Base-by-base conservation (phyloP, 768 basidiomycete species). In the Collybia sp. region DNA sequence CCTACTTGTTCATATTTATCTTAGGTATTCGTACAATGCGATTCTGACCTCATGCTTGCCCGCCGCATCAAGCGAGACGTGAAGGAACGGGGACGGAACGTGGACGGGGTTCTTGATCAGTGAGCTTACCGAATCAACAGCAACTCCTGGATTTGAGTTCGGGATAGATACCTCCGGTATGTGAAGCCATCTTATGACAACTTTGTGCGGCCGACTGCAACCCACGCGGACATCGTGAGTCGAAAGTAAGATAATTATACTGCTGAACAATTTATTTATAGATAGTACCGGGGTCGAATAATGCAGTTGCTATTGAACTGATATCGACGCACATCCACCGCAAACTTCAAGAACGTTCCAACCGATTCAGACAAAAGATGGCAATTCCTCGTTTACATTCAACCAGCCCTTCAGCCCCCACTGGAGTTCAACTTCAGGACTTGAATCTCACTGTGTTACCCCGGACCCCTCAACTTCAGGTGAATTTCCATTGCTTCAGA, bases 41-140 rank as follows among this genome's bases (percentile, higher is more conserved):
- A 98, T 60, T 86, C 93, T 6, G 96, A 99, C 62, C 69, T 98
- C 16, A 99, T 99, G 96, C 83, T 99, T 40, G 92, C 95, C 1
- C 81, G 96, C 47, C 81, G 96, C 33, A 86, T 99, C 44, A 74
- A 80, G 51, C 76, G 96, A 45, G 96, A 98, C 57, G 79, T 90
- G 13, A 78, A 82, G 55, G 93, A 99, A 62, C 79, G 96, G 38
- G 91, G 90, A 0, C 71, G 96, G 44, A 82, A 75, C 45, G 85
- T 97, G 0, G 82, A 83, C 3, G 94, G 95, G 1, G 79, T 97
- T 41, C 76, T 97, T 9, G 89, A 93, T 57, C 93, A 96, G 86
- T 90, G 54, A 49, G 77, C 60, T 53, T 40, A 36, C 19, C 18
- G 17, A 34, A 30, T 15, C 12, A 31, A 10, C 12, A 19, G 12